Percentiles rank a stretch among this genome's conserved stretches.
These are phyloP conservation scores for Austroboletus festivus DNA, from an alignment of 768 basidiomycete genomes.

Conservation along the genomic window DNA sequence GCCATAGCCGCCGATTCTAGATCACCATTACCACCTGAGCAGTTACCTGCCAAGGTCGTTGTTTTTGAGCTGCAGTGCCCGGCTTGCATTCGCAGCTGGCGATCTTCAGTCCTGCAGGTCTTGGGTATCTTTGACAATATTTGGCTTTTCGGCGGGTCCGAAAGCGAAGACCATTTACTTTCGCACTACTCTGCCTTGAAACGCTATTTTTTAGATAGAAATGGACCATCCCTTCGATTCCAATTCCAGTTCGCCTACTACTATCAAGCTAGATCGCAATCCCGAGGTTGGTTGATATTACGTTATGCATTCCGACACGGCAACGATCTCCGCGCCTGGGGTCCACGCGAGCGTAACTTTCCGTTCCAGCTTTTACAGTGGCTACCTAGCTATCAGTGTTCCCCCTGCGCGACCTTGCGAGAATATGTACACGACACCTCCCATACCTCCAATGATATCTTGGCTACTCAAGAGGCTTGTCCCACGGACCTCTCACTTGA, in stretches of 20 bases:
- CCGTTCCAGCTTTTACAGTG: not conserved
- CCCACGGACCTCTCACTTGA: not conserved
- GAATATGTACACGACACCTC: not conserved
- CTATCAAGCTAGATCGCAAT: too few relatives aligned
- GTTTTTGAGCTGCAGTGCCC: conserved; percentile 43
- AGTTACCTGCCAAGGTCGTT: conserved; percentile 21
- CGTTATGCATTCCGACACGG: too few relatives aligned
- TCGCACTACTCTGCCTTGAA: too few relatives aligned
- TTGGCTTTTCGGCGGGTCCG: too few relatives aligned
- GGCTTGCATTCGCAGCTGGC: conserved; percentile 36
- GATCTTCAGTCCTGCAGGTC: conserved; percentile 33
- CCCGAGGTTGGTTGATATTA: too few relatives aligned
- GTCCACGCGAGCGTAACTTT: too few relatives aligned
- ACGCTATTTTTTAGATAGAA: too few relatives aligned
- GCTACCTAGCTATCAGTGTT: not conserved
- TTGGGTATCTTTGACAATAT: conserved; percentile 21
- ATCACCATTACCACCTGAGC: too few relatives aligned
- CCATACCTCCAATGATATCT: not conserved
- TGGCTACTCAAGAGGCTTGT: not conserved
- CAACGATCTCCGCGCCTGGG: too few relatives aligned
- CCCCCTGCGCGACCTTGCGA: not conserved
- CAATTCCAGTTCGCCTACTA: too few relatives aligned
- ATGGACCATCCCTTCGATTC: too few relatives aligned
- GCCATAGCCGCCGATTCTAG: too few relatives aligned
- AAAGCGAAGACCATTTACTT: not conserved